A percentile compares a stretch with the other conserved stretches of the same genome.
Evolutionary conservation across 768 basidiomycete species (phyloP).

Genomic region (Hydnum rufescens): DNA sequence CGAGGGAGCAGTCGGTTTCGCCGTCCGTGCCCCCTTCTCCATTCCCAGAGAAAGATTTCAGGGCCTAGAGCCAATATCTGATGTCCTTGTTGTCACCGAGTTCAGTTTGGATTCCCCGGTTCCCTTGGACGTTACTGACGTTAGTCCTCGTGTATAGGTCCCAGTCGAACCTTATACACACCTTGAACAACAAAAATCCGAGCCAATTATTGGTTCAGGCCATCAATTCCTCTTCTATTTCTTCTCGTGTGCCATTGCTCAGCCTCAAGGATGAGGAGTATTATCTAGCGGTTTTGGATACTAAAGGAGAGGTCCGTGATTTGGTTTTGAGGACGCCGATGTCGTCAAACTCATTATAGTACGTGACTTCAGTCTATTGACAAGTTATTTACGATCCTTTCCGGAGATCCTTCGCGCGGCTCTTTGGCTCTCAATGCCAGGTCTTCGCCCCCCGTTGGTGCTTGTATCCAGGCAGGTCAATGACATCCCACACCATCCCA

Average conservation of each 20-base stretch:
- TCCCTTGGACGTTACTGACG: neutral
- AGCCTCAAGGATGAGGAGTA: slow-evolving; percentile 3
- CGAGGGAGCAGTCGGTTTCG: slow-evolving; percentile 9
- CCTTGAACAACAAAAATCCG: slow-evolving; percentile 6
- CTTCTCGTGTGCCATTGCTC: neutral
- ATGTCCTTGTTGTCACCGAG: slow-evolving; percentile 5
- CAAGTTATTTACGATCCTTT: slow-evolving; percentile 3
- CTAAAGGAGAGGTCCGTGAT: neutral
- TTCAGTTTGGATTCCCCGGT: slow-evolving; percentile 2
- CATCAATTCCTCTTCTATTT: neutral
- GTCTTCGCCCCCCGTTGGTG: slow-evolving; percentile 1
- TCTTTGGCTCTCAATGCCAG: slow-evolving; percentile 6
- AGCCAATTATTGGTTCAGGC: neutral
- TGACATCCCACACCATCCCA: neutral
- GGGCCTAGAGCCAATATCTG: slow-evolving; percentile 6
- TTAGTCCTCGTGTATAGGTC: slow-evolving; percentile 1
- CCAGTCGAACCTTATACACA: slow-evolving; percentile 8
- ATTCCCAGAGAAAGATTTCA: slow-evolving; percentile 1
- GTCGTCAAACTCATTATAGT: no score
- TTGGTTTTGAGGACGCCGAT: no score
- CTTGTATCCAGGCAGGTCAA: neutral
- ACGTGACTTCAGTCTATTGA: no score
- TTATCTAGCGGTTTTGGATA: slow-evolving; percentile 4
- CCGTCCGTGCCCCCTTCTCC: neutral
- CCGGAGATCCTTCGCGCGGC: slow-evolving; percentile 8